phyloP scores from a whole-genome alignment of 106 monocot species.

The Xerophyta viscosa region DNA sequence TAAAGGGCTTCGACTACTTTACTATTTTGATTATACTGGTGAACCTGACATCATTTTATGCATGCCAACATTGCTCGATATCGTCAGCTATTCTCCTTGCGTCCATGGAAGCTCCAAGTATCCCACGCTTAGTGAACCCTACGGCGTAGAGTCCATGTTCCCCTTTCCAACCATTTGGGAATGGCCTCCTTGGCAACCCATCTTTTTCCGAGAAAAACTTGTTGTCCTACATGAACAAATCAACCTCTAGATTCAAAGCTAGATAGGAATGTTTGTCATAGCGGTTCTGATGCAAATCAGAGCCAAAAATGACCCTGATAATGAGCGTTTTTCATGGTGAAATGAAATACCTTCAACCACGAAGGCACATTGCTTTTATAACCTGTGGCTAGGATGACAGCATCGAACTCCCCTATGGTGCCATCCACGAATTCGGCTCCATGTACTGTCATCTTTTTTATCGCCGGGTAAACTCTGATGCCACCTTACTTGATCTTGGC shows the following conservation, averaged over 20 bases:
- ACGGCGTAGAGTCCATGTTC: conserved; percentile 58
- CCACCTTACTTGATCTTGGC: conserved; percentile 62
- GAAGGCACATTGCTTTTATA: conserved; percentile 63
- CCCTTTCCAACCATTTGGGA: conserved; percentile 86
- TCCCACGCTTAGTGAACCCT: conserved; percentile 65
- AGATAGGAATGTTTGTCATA: too few relatives aligned
- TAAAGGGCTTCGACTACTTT: too few relatives aligned
- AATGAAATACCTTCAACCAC: conserved; percentile 54
- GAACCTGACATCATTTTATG: background rate
- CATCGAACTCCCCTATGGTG: conserved; percentile 35
- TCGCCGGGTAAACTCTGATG: conserved; percentile 34
- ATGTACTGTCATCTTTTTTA: conserved; percentile 19
- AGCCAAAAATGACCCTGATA: background rate
- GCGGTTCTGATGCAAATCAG: too few relatives aligned
- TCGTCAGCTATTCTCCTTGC: conserved; percentile 58
- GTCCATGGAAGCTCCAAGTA: conserved; percentile 68
- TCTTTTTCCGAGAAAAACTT: conserved; percentile 77
- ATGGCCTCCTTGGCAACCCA: conserved; percentile 53
- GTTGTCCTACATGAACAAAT: conserved; percentile 32
- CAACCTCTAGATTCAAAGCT: background rate
- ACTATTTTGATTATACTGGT: too few relatives aligned
- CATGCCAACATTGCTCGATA: conserved; percentile 38
- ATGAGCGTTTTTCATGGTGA: background rate
- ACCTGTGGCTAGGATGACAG: conserved; percentile 52
- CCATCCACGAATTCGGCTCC: conserved; percentile 56